Base-by-base conservation (phyloP, 179 eudicot species). In the Actinidia polygama region DNA sequence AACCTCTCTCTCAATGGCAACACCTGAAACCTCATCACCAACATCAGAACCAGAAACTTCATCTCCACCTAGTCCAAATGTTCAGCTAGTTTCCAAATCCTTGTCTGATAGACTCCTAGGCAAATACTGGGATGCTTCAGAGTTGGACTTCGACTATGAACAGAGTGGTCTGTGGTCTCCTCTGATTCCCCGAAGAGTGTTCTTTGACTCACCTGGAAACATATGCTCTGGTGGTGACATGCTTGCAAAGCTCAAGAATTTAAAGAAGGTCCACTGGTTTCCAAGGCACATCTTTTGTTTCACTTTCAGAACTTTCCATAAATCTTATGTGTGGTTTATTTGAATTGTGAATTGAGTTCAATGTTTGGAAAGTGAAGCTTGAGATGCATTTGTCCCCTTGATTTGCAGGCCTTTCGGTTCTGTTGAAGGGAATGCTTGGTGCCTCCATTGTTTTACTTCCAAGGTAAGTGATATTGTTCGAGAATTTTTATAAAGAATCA, bases 111-210 rank as follows among this genome's bases (percentile, higher is more conserved):
- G 91, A 69, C 92, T 93, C 7, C 85, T 93, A 0, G 87, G 85
- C 51, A 93, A 93, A 76, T 93, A 89, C 86, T 89, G 84, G 11
- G 94, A 93, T 23, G 91, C 91, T 12, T 86, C 89, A 7, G 93
- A 93, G 78, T 91, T 80, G 79, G 96, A 90, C 68, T 90, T 93
- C 59, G 92, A 91, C 21, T 87, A 91, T 53, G 87, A 89, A 14
- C 86, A 83, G 80, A 93, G 94, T 59, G 89, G 87, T 5, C 57
- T 91, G 1, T 93, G 96, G 96, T 93, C 96, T 49, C 96, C 96
- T 4, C 87, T 89, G 44, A 75, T 93, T 54, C 87, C 82, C 23
- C 70, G 88, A 7, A 79, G 86, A n/a, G 90, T 85, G 46, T 88
- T 87, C 80, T 79, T 89, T 53, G 79, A 79, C 21, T 88, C 88